Evolutionary conservation across 176 grass and related monocot species (phyloP).

Genomic region (Avena atlantica): DNA sequence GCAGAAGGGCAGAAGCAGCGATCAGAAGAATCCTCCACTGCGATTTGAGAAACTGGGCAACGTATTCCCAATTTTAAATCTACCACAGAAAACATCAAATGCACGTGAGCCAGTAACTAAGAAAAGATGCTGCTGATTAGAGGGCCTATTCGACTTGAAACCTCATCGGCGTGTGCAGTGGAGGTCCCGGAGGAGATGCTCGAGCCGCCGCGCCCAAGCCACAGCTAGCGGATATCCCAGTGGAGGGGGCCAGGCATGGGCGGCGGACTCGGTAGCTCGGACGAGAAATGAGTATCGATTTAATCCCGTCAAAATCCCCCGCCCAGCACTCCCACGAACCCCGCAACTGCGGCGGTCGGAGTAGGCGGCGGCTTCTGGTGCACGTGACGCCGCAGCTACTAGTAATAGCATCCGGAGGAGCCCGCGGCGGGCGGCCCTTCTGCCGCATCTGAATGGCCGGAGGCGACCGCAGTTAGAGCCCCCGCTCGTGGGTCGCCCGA

Average conservation of each 20-base stretch:
- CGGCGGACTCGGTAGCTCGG: background rate
- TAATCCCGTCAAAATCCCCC: no score
- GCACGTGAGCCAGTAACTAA: background rate
- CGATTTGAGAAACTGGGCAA: background rate
- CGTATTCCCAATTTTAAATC: background rate
- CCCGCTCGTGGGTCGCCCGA: no score
- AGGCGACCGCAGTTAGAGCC: no score
- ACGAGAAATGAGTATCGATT: background rate
- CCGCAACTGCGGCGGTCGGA: no score
- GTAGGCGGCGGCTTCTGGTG: no score
- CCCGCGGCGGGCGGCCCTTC: no score
- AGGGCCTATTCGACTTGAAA: background rate
- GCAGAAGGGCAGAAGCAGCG: background rate
- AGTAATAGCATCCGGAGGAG: no score
- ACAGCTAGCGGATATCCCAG: background rate
- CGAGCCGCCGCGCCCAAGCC: background rate
- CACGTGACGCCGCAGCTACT: no score
- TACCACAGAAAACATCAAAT: background rate
- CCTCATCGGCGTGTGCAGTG: slow-evolving; percentile 10
- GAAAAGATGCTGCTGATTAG: background rate
- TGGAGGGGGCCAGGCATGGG: background rate
- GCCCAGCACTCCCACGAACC: no score
- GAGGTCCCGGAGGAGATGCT: background rate
- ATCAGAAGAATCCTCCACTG: background rate
- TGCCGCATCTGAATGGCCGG: no score